Percentiles rank a stretch among this genome's conserved stretches.
phyloP scores from a whole-genome alignment of 495 filamentous ascomycete species.

The Tuber calosporum region DNA sequence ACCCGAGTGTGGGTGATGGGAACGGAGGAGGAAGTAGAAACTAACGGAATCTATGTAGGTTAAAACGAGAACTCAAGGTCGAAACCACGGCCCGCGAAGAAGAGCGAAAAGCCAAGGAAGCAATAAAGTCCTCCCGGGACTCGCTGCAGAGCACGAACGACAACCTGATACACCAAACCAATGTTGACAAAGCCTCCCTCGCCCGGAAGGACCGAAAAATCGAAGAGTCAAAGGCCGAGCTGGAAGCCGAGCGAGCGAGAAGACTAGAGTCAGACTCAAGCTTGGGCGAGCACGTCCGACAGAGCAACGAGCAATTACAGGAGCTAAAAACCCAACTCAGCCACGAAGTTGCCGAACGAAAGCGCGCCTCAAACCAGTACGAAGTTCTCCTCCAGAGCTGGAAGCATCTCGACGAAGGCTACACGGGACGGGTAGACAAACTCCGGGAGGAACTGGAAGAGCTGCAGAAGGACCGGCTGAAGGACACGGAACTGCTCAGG shows the following conservation, averaged over 20 bases:
- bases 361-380: conserved; percentile 54
- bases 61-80: conserved; percentile 71
- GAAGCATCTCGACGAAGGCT: conserved; percentile 58
- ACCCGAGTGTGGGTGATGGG: not conserved
- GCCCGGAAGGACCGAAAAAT: conserved; percentile 74
- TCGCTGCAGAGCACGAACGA: conserved; percentile 60
- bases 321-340: conserved; percentile 53
- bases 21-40: not conserved
- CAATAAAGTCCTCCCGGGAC: conserved; percentile 66
- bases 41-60: conserved; percentile 34
- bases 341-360: conserved; percentile 47
- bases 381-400: conserved; percentile 63
- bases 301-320: conserved; percentile 57
- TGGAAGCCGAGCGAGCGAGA: conserved; percentile 60
- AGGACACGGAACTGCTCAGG: conserved; percentile 42
- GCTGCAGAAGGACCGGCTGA: conserved; percentile 45
- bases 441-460: conserved; percentile 50
- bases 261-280: conserved; percentile 57
- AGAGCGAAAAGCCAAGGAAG: conserved; percentile 61
- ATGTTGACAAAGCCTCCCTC: conserved; percentile 60
- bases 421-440: conserved; percentile 49
- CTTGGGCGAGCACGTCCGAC: conserved; percentile 57
- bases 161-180: conserved; percentile 62
- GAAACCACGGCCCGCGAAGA: conserved; percentile 67
- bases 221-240: conserved; percentile 59